Evolutionary conservation across 108 stramenopile species (phyloP).

Genomic region (Skeletonema grethae): DNA sequence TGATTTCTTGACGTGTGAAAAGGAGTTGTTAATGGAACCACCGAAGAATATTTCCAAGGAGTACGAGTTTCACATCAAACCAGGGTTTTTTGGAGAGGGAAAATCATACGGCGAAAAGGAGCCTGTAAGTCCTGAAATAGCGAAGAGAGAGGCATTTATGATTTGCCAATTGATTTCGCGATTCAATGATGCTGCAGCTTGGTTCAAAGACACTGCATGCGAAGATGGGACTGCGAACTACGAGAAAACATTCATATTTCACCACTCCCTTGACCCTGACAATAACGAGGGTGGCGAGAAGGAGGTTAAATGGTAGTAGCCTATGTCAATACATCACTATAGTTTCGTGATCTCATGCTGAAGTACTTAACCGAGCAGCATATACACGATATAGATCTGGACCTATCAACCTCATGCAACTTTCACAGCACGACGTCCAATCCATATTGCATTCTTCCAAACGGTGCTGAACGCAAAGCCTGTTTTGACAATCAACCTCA

Average conservation of each 20-base stretch:
- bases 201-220: slow-evolving; percentile 75
- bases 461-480: too few species aligned
- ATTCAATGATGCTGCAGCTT: slow-evolving; percentile 77
- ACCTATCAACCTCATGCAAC: too few species aligned
- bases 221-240: slow-evolving; percentile 65
- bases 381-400: too few species aligned
- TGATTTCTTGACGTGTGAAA: slow-evolving; percentile 71
- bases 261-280: slow-evolving; percentile 48
- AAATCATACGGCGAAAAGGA: slow-evolving; percentile 36
- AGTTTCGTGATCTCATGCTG: too few species aligned
- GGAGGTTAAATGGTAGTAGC: slow-evolving; percentile 24
- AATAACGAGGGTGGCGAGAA: slow-evolving; percentile 48
- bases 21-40: slow-evolving; percentile 66
- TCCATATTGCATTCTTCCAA: too few species aligned
- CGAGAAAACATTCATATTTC: slow-evolving; percentile 64
- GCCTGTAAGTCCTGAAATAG: slow-evolving; percentile 35
- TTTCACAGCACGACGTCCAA: too few species aligned
- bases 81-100: slow-evolving; percentile 18
- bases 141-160: slow-evolving; percentile 68
- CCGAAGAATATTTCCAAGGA: slow-evolving; percentile 52
- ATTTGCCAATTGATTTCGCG: slow-evolving; percentile 67
- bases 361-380: too few species aligned
- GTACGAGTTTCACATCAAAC: slow-evolving; percentile 59
- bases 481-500: too few species aligned
- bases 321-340: too few species aligned